Percentiles rank a stretch among this genome's conserved stretches.
These are phyloP conservation scores for Carallia pectinifolia DNA, from an alignment of 345 rosid genomes.

Conservation along the genomic window DNA sequence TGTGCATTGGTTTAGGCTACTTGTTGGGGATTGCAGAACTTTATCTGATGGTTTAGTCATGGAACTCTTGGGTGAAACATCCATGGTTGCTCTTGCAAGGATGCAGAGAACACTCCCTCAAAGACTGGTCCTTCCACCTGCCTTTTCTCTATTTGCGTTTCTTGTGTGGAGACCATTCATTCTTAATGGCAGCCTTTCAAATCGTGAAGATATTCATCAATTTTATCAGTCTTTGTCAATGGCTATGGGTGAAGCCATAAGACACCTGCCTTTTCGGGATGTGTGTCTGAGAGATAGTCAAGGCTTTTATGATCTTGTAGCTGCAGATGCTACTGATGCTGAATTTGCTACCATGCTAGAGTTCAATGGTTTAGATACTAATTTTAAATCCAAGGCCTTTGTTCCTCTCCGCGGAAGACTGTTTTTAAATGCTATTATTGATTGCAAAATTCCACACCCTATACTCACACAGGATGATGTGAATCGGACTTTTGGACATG, in stretches of 20 bases:
- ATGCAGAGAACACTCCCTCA: slow-evolving; percentile 93
- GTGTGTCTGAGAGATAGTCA: slow-evolving; percentile 82
- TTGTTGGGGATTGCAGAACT: slow-evolving; percentile 84
- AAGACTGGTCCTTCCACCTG: slow-evolving; percentile 87
- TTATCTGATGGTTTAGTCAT: slow-evolving; percentile 81
- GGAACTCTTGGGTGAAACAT: slow-evolving; percentile 90
- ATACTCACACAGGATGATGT: slow-evolving; percentile 50
- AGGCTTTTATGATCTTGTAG: slow-evolving; percentile 79
- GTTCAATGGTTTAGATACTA: slow-evolving; percentile 65
- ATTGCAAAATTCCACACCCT: slow-evolving; percentile 64
- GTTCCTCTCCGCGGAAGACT: slow-evolving; percentile 93
- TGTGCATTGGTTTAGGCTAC: slow-evolving; percentile 92
- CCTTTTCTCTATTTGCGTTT: slow-evolving; percentile 78
- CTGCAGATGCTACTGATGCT: slow-evolving; percentile 79
- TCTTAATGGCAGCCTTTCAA: slow-evolving; percentile 42
- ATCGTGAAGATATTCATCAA: slow-evolving; percentile 79
- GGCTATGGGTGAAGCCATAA: slow-evolving; percentile 79
- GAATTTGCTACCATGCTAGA: slow-evolving; percentile 78
- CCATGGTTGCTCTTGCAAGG: slow-evolving; percentile 79
- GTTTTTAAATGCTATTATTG: slow-evolving; percentile 79
- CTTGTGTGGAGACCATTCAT: slow-evolving; percentile 77
- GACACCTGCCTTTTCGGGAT: slow-evolving; percentile 86
- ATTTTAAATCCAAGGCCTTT: slow-evolving; percentile 63
- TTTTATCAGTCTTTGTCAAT: slow-evolving; percentile 65
- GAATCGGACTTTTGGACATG: slow-evolving; percentile 44